phyloP scores from a whole-genome alignment of 176 grass and related monocot species.

The Calamus simplicifolius region DNA sequence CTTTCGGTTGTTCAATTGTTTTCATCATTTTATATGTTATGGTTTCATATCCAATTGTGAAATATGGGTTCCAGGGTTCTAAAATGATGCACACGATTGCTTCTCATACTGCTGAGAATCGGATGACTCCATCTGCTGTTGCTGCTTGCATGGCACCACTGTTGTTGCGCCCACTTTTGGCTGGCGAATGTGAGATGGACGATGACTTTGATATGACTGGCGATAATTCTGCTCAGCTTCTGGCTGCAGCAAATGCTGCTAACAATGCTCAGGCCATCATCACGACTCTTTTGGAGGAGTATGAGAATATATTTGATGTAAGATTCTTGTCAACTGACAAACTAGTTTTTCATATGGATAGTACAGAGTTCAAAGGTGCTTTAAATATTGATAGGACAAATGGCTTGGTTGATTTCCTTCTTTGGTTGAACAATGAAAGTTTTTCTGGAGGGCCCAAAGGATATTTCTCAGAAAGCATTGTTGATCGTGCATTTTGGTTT shows the following conservation, averaged over 20 bases:
- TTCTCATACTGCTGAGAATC: slow-evolving; percentile 74
- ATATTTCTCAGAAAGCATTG: no score
- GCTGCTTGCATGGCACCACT: slow-evolving; percentile 99
- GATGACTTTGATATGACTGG: slow-evolving; percentile 70
- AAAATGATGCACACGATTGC: slow-evolving; percentile 93
- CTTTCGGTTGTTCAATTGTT: no score
- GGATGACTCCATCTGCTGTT: slow-evolving; percentile 94
- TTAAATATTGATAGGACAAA: no score
- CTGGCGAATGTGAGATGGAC: slow-evolving; percentile 99
- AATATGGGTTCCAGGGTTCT: slow-evolving; percentile 50
- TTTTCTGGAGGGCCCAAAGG: no score
- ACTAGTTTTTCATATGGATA: no score
- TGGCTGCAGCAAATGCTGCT: slow-evolving; percentile 95
- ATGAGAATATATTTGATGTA: slow-evolving; percentile 84
- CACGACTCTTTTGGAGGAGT: slow-evolving; percentile 81
- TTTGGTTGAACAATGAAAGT: no score
- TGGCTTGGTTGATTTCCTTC: no score
- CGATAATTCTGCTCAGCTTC: slow-evolving; percentile 89
- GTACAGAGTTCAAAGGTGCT: no score
- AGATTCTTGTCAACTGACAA: slow-evolving; percentile 13
- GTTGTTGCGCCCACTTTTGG: slow-evolving; percentile 85
- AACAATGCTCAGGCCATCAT: slow-evolving; percentile 95
- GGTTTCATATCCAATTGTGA: slow-evolving; percentile 15
- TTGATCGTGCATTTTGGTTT: no score
- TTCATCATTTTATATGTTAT: neutral